A percentile compares a stretch with the other conserved stretches of the same genome.
Conservation (phyloP, 192 early-diverging fungal species). For the Linnemannia exigua region DNA sequence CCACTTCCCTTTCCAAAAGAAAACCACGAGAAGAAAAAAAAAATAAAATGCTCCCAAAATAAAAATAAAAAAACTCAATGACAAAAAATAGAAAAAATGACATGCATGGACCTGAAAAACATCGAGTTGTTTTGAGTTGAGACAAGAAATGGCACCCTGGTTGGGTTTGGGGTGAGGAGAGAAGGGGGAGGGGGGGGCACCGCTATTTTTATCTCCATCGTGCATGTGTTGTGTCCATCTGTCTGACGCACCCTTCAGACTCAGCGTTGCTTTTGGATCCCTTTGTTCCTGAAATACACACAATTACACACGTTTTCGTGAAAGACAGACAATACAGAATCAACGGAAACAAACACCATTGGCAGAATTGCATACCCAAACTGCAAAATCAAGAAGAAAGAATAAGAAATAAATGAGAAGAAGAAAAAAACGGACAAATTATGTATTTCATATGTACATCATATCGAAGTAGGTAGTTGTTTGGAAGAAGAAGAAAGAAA, state of each 20-base stretch:
- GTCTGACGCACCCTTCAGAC: too few relatives aligned
- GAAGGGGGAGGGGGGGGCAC: too few relatives aligned
- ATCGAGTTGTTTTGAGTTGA: too few relatives aligned
- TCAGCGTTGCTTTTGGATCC: too few relatives aligned
- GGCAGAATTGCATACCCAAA: neutral
- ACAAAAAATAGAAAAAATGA: neutral
- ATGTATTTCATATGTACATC: slow-evolving; percentile 1
- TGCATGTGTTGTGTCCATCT: too few relatives aligned
- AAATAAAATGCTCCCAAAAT: neutral
- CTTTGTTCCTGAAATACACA: too few relatives aligned
- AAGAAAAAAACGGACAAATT: neutral
- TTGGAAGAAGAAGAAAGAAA: neutral
- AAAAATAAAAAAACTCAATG: neutral
- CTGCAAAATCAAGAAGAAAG: neutral
- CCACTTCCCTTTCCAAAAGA: neutral
- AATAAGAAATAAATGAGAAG: neutral
- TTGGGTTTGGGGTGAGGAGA: too few relatives aligned
- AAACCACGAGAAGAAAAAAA: neutral
- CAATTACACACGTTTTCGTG: too few relatives aligned
- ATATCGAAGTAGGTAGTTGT: neutral
- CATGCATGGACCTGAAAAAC: neutral
- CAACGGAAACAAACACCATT: neutral
- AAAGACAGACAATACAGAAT: neutral
- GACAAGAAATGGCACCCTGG: too few relatives aligned
- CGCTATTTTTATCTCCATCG: too few relatives aligned